Evolutionary conservation across 352 stramenopile genomes (phyloP).

Genomic region (Pilasporangium apinafurcum): DNA sequence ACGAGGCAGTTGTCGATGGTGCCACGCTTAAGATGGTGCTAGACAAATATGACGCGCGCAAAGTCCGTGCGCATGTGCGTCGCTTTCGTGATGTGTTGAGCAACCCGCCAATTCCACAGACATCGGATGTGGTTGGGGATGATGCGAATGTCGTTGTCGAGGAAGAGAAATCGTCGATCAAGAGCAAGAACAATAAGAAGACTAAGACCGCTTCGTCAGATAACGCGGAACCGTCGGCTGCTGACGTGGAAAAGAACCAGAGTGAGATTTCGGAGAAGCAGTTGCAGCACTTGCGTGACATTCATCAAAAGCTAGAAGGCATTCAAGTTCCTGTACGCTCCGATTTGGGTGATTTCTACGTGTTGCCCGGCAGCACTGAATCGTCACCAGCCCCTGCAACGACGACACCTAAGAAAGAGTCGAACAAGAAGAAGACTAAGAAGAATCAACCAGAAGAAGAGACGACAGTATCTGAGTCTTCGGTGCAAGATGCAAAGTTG

Average conservation of each 20-base stretch:
- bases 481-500: slow-evolving; percentile 49
- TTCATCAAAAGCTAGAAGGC: slow-evolving; percentile 77
- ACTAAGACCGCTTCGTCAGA: slow-evolving; percentile 1
- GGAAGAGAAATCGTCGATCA: slow-evolving; percentile 8
- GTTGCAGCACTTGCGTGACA: slow-evolving; percentile 69
- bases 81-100: slow-evolving; percentile 76
- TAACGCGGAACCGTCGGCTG: slow-evolving; percentile 3
- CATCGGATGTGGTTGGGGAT: slow-evolving; percentile 5
- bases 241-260: slow-evolving; percentile 41
- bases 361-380: slow-evolving; percentile 21
- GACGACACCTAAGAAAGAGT: slow-evolving; percentile 20
- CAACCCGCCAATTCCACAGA: slow-evolving; percentile 80
- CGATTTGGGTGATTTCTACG: slow-evolving; percentile 69
- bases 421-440: slow-evolving; percentile 26
- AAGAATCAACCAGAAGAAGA: slow-evolving; percentile 20
- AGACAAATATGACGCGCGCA: slow-evolving; percentile 84
- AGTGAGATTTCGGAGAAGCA: slow-evolving; percentile 79
- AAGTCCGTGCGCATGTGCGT: slow-evolving; percentile 74
- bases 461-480: too few species aligned
- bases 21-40: slow-evolving; percentile 73
- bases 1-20: slow-evolving; percentile 60
- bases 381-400: slow-evolving; percentile 6
- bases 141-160: too few species aligned
- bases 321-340: slow-evolving; percentile 59
- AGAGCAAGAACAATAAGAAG: slow-evolving; percentile 18